Evolutionary conservation across 2,329 filamentous ascomycete genomes (phyloP).

Genomic region (Colletotrichum sp.): DNA sequence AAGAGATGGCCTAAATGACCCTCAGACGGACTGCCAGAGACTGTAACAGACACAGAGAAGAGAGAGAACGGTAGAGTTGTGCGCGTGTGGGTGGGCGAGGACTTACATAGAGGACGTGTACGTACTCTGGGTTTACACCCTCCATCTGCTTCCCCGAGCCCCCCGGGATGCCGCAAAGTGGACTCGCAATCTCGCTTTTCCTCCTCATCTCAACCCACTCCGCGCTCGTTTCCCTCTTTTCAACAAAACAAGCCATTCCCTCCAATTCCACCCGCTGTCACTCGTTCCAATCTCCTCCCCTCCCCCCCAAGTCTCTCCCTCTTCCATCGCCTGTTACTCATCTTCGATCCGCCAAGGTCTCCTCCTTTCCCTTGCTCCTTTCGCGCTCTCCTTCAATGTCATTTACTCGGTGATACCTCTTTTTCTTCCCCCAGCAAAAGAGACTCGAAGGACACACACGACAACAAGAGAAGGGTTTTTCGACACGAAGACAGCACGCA

Average conservation of each 20-base stretch:
- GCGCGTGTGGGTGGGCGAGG: background rate
- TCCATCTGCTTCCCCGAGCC: background rate
- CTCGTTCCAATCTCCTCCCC: conserved; percentile 46
- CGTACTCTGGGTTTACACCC: conserved; percentile 12
- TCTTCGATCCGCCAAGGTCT: conserved; percentile 18
- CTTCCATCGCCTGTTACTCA: conserved; percentile 19
- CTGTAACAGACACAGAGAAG: background rate
- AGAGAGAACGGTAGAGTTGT: background rate
- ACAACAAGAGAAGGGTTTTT: background rate
- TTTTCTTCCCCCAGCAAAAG: conserved; percentile 1
- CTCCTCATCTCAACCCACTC: conserved; percentile 28
- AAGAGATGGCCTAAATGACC: background rate
- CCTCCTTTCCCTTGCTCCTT: conserved; percentile 16
- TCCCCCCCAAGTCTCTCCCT: conserved; percentile 27
- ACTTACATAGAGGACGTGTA: background rate
- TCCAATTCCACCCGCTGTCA: conserved; percentile 30
- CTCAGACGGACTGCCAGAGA: background rate
- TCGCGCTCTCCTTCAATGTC: conserved; percentile 14
- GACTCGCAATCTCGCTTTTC: conserved; percentile 23
- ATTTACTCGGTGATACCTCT: conserved; percentile 18
- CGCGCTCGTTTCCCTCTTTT: conserved; percentile 36
- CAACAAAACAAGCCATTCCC: conserved; percentile 45
- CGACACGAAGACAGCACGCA: background rate
- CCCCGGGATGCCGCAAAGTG: conserved; percentile 22
- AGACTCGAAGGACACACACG: background rate